phyloP scores from a whole-genome alignment of 1,284 basidiomycete genomes.

The Porodaedalea pini region DNA sequence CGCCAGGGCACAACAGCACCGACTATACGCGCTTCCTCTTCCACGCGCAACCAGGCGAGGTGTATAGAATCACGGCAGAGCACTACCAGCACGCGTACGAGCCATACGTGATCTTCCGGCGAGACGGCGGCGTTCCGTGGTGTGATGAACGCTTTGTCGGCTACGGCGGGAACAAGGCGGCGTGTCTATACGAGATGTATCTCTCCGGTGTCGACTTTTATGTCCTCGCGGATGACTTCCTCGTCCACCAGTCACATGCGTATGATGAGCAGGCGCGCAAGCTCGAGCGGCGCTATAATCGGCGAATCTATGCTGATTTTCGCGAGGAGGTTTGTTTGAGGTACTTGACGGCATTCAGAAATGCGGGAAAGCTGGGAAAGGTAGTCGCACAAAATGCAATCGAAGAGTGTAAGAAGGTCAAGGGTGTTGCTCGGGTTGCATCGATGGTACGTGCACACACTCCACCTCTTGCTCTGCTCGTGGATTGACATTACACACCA shows the following conservation, averaged over 20 bases:
- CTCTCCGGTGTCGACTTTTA: slow-evolving; percentile 69
- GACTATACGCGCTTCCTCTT: slow-evolving; percentile 68
- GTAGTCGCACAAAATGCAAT: slow-evolving; percentile 50
- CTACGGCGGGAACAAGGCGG: slow-evolving; percentile 73
- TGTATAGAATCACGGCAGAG: slow-evolving; percentile 61
- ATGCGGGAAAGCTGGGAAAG: slow-evolving; percentile 45
- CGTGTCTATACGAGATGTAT: slow-evolving; percentile 64
- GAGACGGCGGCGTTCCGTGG: slow-evolving; percentile 49
- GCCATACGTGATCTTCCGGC: slow-evolving; percentile 78
- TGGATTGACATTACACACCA: neutral
- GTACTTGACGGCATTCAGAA: slow-evolving; percentile 52
- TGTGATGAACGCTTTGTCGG: slow-evolving; percentile 88
- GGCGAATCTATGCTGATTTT: slow-evolving; percentile 74
- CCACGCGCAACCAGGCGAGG: slow-evolving; percentile 53
- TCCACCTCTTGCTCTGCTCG: neutral
- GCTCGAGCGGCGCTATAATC: slow-evolving; percentile 70
- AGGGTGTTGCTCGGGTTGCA: slow-evolving; percentile 42
- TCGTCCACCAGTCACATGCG: slow-evolving; percentile 79
- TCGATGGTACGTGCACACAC: slow-evolving; percentile 33
- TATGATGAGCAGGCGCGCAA: slow-evolving; percentile 73
- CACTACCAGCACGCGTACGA: slow-evolving; percentile 77
- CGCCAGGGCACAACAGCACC: slow-evolving; percentile 74
- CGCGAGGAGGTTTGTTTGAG: slow-evolving; percentile 69
- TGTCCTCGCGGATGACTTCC: slow-evolving; percentile 79
- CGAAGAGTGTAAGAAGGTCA: slow-evolving; percentile 63